These are phyloP conservation scores for Tremellales sp. DNA, from an alignment of 1,284 basidiomycete species.

Conservation along the genomic window DNA sequence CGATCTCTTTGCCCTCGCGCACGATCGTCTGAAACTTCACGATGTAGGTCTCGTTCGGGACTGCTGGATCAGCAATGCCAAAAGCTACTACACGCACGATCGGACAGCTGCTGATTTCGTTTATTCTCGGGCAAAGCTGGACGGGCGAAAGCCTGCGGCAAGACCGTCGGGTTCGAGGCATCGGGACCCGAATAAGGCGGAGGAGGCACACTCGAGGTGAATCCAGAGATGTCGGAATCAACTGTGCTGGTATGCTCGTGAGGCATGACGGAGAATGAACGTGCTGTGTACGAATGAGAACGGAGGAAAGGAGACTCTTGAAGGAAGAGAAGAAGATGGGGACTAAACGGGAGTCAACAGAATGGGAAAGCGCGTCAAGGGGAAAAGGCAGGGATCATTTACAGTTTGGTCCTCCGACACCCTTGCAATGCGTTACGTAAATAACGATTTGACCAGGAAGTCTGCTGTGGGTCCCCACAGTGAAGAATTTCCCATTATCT, in stretches of 20 bases:
- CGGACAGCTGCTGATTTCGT: conserved; percentile 31
- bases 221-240: conserved; percentile 22
- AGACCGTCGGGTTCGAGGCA: conserved; percentile 32
- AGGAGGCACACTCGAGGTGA: conserved; percentile 27
- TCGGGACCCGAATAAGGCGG: conserved; percentile 34
- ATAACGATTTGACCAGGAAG: too few species aligned
- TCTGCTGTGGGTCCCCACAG: too few species aligned
- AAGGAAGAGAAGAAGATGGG: too few species aligned
- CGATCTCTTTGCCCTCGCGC: conserved; percentile 74
- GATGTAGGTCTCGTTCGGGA: conserved; percentile 40
- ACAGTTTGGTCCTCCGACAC: too few species aligned
- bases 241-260: conserved; percentile 4
- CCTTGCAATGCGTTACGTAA: too few species aligned
- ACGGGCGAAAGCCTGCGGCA: conserved; percentile 36
- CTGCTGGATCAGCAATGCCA: conserved; percentile 16
- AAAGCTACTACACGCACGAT: too few species aligned
- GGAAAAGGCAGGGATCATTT: too few species aligned
- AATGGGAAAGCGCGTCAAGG: too few species aligned
- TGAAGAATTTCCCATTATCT: too few species aligned
- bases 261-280: conserved; percentile 4
- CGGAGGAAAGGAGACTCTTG: too few species aligned
- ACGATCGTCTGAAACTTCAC: conserved; percentile 82
- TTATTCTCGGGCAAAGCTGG: conserved; percentile 37
- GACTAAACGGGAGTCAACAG: too few species aligned
- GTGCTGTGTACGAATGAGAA: not conserved